Evolutionary conservation across 345 rosid genomes (phyloP), one percentile per base, ranked within the genome.

Genomic region (Kandelia obovata): DNA sequence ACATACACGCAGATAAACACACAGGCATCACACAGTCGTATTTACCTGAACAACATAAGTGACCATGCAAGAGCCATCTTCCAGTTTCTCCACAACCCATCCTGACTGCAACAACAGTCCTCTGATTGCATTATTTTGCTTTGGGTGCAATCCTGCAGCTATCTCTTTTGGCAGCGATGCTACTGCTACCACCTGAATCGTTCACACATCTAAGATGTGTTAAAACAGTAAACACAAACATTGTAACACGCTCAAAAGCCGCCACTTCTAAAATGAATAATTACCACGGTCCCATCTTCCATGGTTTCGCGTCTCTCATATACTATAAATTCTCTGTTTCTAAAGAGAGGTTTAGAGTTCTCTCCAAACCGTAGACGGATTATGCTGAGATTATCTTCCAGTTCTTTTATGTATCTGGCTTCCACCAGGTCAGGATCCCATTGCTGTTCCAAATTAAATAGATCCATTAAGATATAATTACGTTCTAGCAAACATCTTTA

Each of bases 81-180:
- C 86, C 67, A 87, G 86, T 79, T 89, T 86, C 85, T 91, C 97
- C 66, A 91, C 94, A 39, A 88, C 92, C 97, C 95, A 91, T 7
- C 97, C 97, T 32, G 97, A 89, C 66, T 87, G 89, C 76, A 89
- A 76, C 73, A 91, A 70, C 8, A 91, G 62, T 9, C 91, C 95
- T 77, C 91, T 81, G 27, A 82, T 83, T 32, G 88, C 76, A 71
- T 87, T 86, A 53, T 76, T 83, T 70, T 86, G 85, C 83, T 87
- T 84, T 21, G 89, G 91, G 6, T 88, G 87, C 81, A 89, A 77
- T 75, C 92, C 96, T 52, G 88, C 83, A 1, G 96, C 92, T 35
- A 88, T 90, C 71, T 90, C 91, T 64, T 88, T 90, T 26, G 91
- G 96, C 72, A 90, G 73, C 2, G 92, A 90, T 31, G 92, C 96